These are phyloP conservation scores for Malus fusca DNA, from an alignment of 306 rosid genomes.

Conservation along the genomic window DNA sequence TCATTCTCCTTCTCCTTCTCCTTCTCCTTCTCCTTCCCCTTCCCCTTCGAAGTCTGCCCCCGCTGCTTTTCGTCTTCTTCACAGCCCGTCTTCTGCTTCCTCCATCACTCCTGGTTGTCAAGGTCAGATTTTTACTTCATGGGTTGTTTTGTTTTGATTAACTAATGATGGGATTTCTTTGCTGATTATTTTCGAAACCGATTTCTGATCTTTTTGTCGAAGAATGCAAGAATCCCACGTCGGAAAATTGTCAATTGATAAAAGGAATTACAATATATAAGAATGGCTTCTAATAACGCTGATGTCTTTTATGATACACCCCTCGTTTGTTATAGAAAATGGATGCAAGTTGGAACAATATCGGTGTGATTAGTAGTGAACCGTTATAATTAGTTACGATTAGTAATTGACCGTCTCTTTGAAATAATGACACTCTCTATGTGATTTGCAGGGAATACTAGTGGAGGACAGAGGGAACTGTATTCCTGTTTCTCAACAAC, in stretches of 20 bases:
- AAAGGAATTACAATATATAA: too few species aligned
- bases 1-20: not conserved
- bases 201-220: not conserved
- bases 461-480: not conserved
- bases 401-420: too few species aligned
- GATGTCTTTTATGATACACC: too few species aligned
- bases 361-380: too few species aligned
- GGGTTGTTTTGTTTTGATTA: not conserved
- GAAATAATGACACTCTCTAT: not conserved
- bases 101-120: not conserved
- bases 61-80: not conserved
- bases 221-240: too few species aligned
- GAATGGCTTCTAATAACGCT: too few species aligned
- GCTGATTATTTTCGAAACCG: not conserved
- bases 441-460: not conserved
- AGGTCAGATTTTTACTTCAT: not conserved
- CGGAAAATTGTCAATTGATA: too few species aligned
- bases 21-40: not conserved
- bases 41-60: not conserved
- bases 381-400: too few species aligned
- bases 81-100: not conserved
- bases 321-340: too few species aligned
- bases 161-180: not conserved
- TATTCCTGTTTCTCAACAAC: not conserved
- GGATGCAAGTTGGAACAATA: too few species aligned